Conservation (phyloP, 1,284 basidiomycete species). For the Microbotryomycetes sp. region DNA sequence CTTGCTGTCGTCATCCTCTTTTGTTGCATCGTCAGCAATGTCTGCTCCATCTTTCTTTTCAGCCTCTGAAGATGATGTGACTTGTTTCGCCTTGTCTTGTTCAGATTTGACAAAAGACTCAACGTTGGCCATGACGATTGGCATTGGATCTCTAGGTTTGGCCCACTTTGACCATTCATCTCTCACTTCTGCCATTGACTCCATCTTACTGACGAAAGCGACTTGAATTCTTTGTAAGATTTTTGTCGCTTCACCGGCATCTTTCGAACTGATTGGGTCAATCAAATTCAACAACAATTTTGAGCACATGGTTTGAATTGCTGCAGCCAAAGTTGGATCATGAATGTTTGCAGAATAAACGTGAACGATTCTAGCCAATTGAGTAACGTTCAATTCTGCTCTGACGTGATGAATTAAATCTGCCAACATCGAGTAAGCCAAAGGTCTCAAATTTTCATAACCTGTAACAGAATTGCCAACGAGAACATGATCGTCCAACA, state of each 20-base stretch:
- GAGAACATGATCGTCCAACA: constrained; percentile 86
- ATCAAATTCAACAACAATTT: constrained; percentile 89
- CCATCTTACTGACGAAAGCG: constrained; percentile 78
- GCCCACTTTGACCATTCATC: constrained; percentile 36
- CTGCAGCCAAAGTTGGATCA: constrained; percentile 73
- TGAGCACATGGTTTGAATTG: constrained; percentile 83
- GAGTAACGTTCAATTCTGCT: constrained; percentile 68
- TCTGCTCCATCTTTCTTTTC: constrained; percentile 34
- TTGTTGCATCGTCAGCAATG: background rate
- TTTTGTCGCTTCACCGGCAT: constrained; percentile 56
- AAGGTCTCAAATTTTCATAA: constrained; percentile 75
- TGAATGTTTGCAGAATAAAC: constrained; percentile 85
- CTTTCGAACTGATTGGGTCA: constrained; percentile 72
- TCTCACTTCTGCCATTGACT: constrained; percentile 56
- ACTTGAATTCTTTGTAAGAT: constrained; percentile 72
- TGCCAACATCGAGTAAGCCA: constrained; percentile 81
- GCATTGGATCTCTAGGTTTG: constrained; percentile 21
- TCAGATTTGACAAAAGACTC: constrained; percentile 37
- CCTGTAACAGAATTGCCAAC: constrained; percentile 72
- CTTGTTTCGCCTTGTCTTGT: constrained; percentile 18
- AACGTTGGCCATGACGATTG: constrained; percentile 52
- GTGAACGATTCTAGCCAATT: constrained; percentile 73
- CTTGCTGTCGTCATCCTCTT: constrained; percentile 8
- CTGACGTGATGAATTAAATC: constrained; percentile 92
- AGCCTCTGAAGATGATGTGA: constrained; percentile 15